Base-by-base conservation (phyloP, 148 eudicot genomes). In the Rhododendron ferrugineum region DNA sequence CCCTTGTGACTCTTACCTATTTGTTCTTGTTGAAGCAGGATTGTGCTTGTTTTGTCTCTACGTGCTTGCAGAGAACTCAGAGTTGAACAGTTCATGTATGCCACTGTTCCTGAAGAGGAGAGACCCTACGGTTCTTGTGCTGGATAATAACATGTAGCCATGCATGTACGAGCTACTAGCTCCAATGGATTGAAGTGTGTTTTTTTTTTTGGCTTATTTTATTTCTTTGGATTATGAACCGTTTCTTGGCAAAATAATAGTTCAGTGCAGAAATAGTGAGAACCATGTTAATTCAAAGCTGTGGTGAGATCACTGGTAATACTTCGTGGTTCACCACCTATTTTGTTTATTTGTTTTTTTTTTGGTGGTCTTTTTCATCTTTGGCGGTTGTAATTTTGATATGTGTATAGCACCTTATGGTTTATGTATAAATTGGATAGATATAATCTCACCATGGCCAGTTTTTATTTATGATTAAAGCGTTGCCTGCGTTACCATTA, bases 31-130 rank as follows among this genome's bases (percentile, higher is more conserved):
- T 85, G 49, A 34, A 84, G 80, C 92, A 96, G 98, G 99, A 70
- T 87, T 96, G 87, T 95, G 99, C 92, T 87, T 96, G 82, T 92
- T 92, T 82, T 93, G 99, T 87, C 88, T 96, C 73, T 93, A 92
- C 88, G 82, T 93, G 89, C 85, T 94, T 60, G 91, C 91, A 8
- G 97, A 95, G 79, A 91, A 90, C 85, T 96, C 98, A 50, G 86
- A 91, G 73, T 88, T 90, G 36, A 85, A 87, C 79, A 88, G 86
- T 78, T 26, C 92, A 62, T 88, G 89, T 87, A 81, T 91, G 80
- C 89, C 92, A 85, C 85, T 76, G 82, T 79, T 88, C 81, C 44
- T 91, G 47, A 84, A 88, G 62, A 89, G 93, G 91, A 92, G 92
- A 87, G 97, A 93, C 49, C 83, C 86, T 14, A 60, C 87, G 47